Conservation (phyloP, 139 green algal species). For the Desmodesmus armatus region DNA sequence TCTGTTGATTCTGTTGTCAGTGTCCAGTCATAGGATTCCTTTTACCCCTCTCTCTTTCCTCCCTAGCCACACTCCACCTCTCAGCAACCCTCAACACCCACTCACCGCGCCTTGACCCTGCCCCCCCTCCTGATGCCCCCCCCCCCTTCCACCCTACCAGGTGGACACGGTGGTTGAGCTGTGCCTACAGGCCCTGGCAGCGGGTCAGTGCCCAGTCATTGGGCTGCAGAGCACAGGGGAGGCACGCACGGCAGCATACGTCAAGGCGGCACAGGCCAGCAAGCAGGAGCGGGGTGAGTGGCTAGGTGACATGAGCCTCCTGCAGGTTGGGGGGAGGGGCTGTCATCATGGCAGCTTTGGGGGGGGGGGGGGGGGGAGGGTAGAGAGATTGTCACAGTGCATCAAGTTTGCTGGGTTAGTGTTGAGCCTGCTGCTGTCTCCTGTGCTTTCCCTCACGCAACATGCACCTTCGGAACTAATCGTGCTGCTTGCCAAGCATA, state of each 20-base stretch:
- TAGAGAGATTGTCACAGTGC: too few relatives aligned
- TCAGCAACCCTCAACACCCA: not conserved
- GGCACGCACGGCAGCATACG: conserved; percentile 71
- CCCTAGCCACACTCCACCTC: not conserved
- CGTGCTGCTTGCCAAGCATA: too few relatives aligned
- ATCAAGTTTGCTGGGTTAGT: too few relatives aligned
- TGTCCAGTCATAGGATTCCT: not conserved
- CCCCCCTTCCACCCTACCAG: not conserved
- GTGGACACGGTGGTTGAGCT: conserved; percentile 51
- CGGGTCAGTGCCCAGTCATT: conserved; percentile 75
- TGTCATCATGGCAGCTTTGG: not conserved
- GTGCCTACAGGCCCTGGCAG: conserved; percentile 57
- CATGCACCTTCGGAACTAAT: too few relatives aligned
- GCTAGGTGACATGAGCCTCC: too few relatives aligned
- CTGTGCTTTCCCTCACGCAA: too few relatives aligned
- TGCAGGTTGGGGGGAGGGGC: too few relatives aligned
- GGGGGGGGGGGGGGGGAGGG: too few relatives aligned
- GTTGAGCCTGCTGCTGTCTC: too few relatives aligned
- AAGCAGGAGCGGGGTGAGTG: too few relatives aligned
- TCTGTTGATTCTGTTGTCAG: too few relatives aligned
- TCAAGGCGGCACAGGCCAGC: too few relatives aligned
- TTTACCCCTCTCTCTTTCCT: not conserved
- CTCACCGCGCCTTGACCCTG: not conserved
- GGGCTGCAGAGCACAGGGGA: conserved; percentile 77
- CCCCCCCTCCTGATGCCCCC: not conserved